Base-by-base conservation (phyloP, 1,284 basidiomycete species). In the Baeospora myosura region DNA sequence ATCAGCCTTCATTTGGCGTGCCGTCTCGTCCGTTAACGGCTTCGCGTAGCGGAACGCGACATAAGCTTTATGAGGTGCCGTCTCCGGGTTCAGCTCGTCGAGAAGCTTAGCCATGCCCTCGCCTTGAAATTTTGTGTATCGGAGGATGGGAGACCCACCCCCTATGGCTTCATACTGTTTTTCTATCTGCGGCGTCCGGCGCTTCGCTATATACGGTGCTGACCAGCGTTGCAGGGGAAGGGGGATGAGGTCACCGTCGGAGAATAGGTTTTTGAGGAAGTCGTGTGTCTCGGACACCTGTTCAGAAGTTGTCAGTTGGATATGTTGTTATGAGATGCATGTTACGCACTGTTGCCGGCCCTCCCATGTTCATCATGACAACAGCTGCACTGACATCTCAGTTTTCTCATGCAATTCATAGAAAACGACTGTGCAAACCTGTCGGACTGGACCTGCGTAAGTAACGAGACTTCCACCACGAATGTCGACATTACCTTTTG, bases 281-380 rank as follows among this genome's bases (percentile, higher is more conserved):
- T 83, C 79, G 57, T 89, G 72, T 4, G 92, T 93, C 68, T 92
- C 89, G 18, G 80, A 66, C 33, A 91, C 80, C 88, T 91, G 57
- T 26, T 33, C 36, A 33, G 24, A 31, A 20, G 39, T 5, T 23
- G 24, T 30, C 32, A 26, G 22, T 26, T 29, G 5, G 17, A 31
- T 20, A 23, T 21, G 20, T 38, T 40, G 31, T 5, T 26, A 14
- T 24, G 29, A 24, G 28, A 30, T 18, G 17, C 16, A 42, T 29
- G 24, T 23, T 32, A 61, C 80, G 55, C 58, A 90, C 90, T 38
- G 91, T 96, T 30, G 87, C 80, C 7, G 95, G 95, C 0, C 95
- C 95, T 35, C 95, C 95, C 95, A 98, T 98, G 66, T 98, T 98
- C 69, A 98, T 74, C 86, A 98, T 89, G 24, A 98, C 88, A 46